These are phyloP conservation scores for Solanum paucissectum DNA, from an alignment of 257 asterid species.

Conservation along the genomic window DNA sequence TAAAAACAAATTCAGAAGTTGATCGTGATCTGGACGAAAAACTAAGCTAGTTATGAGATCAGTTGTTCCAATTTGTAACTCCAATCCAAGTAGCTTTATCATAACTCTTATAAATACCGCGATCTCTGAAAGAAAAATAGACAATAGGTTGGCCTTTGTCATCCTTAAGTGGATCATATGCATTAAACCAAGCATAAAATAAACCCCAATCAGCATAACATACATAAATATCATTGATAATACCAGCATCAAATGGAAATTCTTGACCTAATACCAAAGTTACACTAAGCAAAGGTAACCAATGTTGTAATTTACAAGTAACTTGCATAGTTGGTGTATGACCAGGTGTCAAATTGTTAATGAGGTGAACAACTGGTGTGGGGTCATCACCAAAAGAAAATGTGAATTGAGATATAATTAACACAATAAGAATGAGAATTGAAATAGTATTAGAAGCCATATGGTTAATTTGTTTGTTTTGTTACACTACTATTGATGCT, in stretches of 20 bases:
- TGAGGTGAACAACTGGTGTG: background rate
- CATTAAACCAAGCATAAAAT: background rate
- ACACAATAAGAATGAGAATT: background rate
- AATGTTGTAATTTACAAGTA: background rate
- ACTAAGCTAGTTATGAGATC: background rate
- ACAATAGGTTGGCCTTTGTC: background rate
- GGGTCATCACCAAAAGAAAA: background rate
- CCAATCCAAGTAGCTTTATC: background rate
- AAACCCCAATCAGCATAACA: background rate
- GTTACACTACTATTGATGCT: background rate
- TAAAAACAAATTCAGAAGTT: background rate
- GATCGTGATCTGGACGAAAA: background rate
- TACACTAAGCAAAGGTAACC: background rate
- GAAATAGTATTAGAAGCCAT: background rate
- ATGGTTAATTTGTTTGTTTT: background rate
- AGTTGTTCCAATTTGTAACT: background rate
- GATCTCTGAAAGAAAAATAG: background rate
- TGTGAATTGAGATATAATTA: background rate
- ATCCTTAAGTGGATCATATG: background rate
- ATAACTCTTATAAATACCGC: background rate
- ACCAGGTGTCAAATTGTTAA: background rate
- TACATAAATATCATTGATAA: background rate
- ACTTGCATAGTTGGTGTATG: background rate
- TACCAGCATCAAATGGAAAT: background rate
- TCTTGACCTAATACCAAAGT: background rate